A percentile compares a stretch with the other conserved stretches of the same genome.
These are phyloP conservation scores for Saussurea involucrata DNA, from an alignment of 129 eudicot species.

Conservation along the genomic window DNA sequence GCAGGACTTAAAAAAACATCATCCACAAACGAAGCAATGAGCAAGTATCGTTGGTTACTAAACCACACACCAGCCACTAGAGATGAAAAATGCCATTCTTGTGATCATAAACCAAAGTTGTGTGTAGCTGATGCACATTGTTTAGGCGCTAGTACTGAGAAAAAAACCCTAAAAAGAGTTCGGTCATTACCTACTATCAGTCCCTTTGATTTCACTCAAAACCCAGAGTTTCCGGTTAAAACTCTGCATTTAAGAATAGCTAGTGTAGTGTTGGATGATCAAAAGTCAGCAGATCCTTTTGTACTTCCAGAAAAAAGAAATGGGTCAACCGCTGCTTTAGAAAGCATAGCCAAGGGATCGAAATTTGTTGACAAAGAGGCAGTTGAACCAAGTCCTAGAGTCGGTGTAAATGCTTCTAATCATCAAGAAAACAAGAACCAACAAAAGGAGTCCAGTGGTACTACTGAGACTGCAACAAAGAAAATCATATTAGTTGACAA, in stretches of 20 bases:
- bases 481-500: constrained; percentile 4
- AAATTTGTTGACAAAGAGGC: background rate
- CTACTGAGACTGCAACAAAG: constrained; percentile 14
- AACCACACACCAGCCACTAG: constrained; percentile 30
- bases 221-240: constrained; percentile 32
- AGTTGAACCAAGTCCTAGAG: constrained; percentile 6
- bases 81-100: constrained; percentile 22
- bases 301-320: constrained; percentile 25
- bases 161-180: constrained; percentile 38
- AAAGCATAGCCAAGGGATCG: background rate
- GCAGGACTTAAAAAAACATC: constrained; percentile 37
- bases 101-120: constrained; percentile 31
- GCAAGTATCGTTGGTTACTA: constrained; percentile 49
- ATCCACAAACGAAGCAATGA: constrained; percentile 45
- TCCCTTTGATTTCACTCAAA: constrained; percentile 20
- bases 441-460: background rate
- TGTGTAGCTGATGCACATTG: constrained; percentile 32
- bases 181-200: constrained; percentile 65
- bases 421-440: constrained; percentile 11
- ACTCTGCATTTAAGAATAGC: background rate
- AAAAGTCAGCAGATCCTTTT: constrained; percentile 11
- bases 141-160: constrained; percentile 4
- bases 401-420: background rate
- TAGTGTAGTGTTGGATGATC: constrained; percentile 20
- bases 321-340: background rate